Evolutionary conservation across 2,329 filamentous ascomycete genomes (phyloP).

Genomic region (Boeremia exigua): DNA sequence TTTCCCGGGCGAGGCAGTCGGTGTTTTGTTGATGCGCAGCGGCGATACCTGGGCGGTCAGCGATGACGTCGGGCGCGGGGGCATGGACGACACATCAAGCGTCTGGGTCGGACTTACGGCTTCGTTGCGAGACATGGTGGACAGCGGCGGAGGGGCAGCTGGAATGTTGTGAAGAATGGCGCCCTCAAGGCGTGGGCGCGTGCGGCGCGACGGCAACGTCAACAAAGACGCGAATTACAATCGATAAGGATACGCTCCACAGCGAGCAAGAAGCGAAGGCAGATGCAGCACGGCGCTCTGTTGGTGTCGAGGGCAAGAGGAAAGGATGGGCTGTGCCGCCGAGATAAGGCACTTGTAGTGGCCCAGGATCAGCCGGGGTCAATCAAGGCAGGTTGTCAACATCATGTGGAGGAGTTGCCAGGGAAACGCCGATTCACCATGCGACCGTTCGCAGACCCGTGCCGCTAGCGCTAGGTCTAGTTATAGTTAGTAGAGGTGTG

Average conservation of each 20-base stretch:
- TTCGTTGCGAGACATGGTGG: constrained; percentile 50
- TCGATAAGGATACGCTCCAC: constrained; percentile 14
- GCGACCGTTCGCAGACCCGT: constrained; percentile 5
- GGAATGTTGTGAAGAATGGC: constrained; percentile 14
- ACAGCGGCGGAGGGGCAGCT: neutral
- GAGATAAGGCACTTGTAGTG: constrained; percentile 12
- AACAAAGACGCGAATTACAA: constrained; percentile 3
- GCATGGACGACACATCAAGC: no score
- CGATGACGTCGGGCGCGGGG: neutral
- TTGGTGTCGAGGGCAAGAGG: constrained; percentile 5
- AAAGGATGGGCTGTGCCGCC: constrained; percentile 11
- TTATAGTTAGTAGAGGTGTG: no score
- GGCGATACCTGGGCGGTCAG: constrained; percentile 68
- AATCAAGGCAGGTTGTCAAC: constrained; percentile 14
- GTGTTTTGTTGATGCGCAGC: constrained; percentile 77
- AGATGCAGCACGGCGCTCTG: constrained; percentile 9
- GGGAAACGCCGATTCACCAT: neutral
- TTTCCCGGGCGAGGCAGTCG: constrained; percentile 69
- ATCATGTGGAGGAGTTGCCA: constrained; percentile 9
- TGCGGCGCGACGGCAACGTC: neutral
- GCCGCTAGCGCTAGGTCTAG: neutral
- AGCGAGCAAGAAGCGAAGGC: constrained; percentile 12
- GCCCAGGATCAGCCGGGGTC: constrained; percentile 8
- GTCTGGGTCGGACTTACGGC: constrained; percentile 44
- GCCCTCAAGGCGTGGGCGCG: constrained; percentile 9